Conservation (phyloP, 352 stramenopile species). For the Phytophthora foliorum region DNA sequence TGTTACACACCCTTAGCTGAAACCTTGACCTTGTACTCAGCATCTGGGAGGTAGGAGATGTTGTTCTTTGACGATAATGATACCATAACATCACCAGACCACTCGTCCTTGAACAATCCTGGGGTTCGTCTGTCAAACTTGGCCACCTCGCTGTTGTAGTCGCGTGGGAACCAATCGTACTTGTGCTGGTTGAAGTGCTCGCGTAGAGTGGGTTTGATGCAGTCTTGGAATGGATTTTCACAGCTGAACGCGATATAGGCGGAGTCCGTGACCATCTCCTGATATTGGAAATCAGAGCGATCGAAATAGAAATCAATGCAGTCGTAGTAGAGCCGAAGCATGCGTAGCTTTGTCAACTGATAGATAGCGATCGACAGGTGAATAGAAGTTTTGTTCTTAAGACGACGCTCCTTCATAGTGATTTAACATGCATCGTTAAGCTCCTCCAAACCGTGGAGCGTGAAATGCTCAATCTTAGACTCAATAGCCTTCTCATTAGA, state of each 20-base stretch:
- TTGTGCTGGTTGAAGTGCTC: too few relatives aligned
- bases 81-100: constrained; percentile 26
- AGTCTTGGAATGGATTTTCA: too few relatives aligned
- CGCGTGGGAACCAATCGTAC: too few relatives aligned
- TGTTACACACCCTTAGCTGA: constrained; percentile 39
- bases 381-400: constrained; percentile 5
- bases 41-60: constrained; percentile 36
- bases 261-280: too few relatives aligned
- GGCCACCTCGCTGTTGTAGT: not conserved
- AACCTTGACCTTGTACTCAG: constrained; percentile 23
- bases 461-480: too few relatives aligned
- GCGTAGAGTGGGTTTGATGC: too few relatives aligned
- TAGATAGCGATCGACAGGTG: constrained; percentile 17
- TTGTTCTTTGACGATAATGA: constrained; percentile 32
- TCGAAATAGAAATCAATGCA: too few relatives aligned
- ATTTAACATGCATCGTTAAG: not conserved
- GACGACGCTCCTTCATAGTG: constrained; percentile 1
- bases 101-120: constrained; percentile 26
- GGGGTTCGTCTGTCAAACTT: not conserved
- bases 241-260: too few relatives aligned
- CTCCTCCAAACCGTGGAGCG: too few relatives aligned
- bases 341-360: not conserved
- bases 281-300: too few relatives aligned
- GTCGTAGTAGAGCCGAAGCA: too few relatives aligned
- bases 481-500: too few relatives aligned